Conservation (phyloP, 2,329 filamentous ascomycete genomes). For the Pseudogymnoascus sp. region DNA sequence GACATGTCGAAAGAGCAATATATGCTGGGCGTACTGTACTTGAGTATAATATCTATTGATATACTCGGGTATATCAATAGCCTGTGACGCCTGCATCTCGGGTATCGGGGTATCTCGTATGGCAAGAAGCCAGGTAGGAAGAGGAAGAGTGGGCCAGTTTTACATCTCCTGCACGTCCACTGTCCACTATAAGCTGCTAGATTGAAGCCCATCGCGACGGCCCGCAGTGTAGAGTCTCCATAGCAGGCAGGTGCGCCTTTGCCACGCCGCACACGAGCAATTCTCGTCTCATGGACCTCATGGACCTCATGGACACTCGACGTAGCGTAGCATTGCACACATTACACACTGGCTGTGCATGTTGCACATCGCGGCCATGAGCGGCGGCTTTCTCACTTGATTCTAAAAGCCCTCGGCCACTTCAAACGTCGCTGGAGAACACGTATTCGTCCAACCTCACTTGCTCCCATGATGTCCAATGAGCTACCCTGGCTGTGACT, state of each 20-base stretch:
- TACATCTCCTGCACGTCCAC: neutral
- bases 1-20: neutral
- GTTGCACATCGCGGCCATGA: neutral
- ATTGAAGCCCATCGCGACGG: neutral
- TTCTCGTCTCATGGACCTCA: conserved; percentile 1
- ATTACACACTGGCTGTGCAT: neutral
- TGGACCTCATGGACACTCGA: neutral
- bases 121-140: neutral
- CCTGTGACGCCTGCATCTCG: too few relatives aligned
- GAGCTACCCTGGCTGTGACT: neutral
- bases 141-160: conserved; percentile 3
- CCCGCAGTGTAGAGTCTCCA: neutral
- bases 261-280: neutral
- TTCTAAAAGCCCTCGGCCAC: neutral
- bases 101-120: neutral
- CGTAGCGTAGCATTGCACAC: neutral
- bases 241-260: neutral
- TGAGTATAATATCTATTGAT: neutral
- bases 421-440: neutral
- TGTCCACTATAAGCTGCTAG: conserved; percentile 1
- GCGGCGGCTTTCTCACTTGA: neutral
- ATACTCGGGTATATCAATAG: too few relatives aligned
- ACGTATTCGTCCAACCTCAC: neutral
- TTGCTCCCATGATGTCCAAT: neutral
- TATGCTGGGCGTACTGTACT: neutral